Evolutionary conservation across 768 basidiomycete species (phyloP), one percentile per base, ranked within the genome.

Genomic region (Hemileccinum rubropunctum): DNA sequence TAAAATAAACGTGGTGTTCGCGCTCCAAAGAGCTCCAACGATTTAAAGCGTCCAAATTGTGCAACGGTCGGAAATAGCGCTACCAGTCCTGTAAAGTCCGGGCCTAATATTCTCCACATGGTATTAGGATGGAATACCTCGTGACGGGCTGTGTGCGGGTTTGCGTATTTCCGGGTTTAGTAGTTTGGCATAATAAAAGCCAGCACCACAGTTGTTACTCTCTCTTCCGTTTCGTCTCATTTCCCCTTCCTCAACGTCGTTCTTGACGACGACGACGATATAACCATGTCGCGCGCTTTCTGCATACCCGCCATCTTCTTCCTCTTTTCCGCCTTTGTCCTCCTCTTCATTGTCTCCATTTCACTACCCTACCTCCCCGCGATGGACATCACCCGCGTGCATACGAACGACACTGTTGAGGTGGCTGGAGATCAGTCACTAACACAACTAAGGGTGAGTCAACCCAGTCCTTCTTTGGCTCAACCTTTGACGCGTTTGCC

Each of bases 321-420:
- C 57, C 69, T 88, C 46, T 71, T 80, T 58, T 69, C 65, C 38
- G 87, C 88, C 23, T 77, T 88, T 50, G 75, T 84, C 2, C 77
- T 90, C 53, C 78, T 77, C 57, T 72, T 89, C 62, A 69, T 90
- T 54, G 78, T 82, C 28, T 82, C 87, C 12, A 74, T 91, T 42
- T 90, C 88, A 14, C 71, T 89, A 3, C 88, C 89, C 1, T 82
- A 71, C 68, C 73, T 91, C 18, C 73, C 82, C 17, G 79, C 76
- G 0, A 71, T 89, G 57, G 88, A 89, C 66, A 73, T 91, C 59
- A 74, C 77, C 13, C 82, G 86, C 26, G 73, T 78, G 11, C 75
- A 79, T 46, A 80, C 83, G 47, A 69, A 59, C 20, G 37, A 70
- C 51, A 15, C 71, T 35, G 51, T 57, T 45, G 49, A 68, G 51